These are phyloP conservation scores for rapeseed (Brassica napus) DNA, from an alignment of 345 rosid species.

Conservation along the genomic window Da-Ae NC_063439.1:24376501-24377000, in stretches of 20 bases:
- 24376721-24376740: slow-evolving; percentile 7
- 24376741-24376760: slow-evolving; percentile 1
- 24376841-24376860: no score
- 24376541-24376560: background rate
- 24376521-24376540: background rate
- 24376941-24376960: no score
- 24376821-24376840: no score
- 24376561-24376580: slow-evolving; percentile 30
- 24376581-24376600: slow-evolving; percentile 37
- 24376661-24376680: slow-evolving; percentile 30
- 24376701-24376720: slow-evolving; percentile 37
- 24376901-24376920: no score
- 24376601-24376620: slow-evolving; percentile 29
- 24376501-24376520: background rate
- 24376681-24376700: slow-evolving; percentile 32
- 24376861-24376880: no score
- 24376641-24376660: slow-evolving; percentile 39
- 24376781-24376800: background rate
- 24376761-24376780: slow-evolving; percentile 10
- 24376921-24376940: no score
- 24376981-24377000: no score
- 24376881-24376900: no score
- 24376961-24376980: no score
- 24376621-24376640: slow-evolving; percentile 23
- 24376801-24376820: no score